Percentiles rank a stretch among this genome's conserved stretches.
Evolutionary conservation across 2,329 filamentous ascomycete species (phyloP).

Genomic region (Colletotrichum liaoningense): DNA sequence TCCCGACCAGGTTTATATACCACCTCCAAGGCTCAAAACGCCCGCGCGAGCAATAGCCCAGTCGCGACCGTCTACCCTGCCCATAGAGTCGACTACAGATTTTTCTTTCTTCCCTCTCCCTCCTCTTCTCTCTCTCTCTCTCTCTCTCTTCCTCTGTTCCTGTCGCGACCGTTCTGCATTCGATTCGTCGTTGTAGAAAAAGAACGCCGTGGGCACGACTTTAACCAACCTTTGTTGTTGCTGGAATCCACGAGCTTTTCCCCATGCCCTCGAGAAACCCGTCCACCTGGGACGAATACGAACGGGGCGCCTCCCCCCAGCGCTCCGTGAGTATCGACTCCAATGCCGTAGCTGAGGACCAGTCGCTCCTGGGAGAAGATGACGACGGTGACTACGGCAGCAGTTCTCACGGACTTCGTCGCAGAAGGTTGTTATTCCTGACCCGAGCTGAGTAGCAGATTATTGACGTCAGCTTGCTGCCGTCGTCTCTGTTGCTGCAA

Average conservation of each 20-base stretch:
- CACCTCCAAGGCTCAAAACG: slow-evolving; percentile 18
- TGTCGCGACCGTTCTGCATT: background rate
- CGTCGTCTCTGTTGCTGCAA: slow-evolving; percentile 42
- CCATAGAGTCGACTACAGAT: background rate
- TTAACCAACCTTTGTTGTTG: background rate
- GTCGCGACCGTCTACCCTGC: slow-evolving; percentile 13
- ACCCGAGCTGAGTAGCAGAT: background rate
- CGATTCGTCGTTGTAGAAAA: background rate
- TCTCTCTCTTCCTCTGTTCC: background rate
- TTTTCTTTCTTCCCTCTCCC: background rate
- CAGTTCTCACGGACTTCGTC: slow-evolving; percentile 40
- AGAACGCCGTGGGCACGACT: background rate
- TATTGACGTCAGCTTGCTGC: background rate
- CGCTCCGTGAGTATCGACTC: slow-evolving; percentile 55
- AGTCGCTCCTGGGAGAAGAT: slow-evolving; percentile 57
- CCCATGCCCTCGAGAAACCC: slow-evolving; percentile 48
- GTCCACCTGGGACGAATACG: slow-evolving; percentile 59
- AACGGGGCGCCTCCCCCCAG: slow-evolving; percentile 52
- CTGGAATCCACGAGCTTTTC: background rate
- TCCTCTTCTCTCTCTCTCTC: background rate
- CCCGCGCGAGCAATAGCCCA: slow-evolving; percentile 10
- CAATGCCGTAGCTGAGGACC: slow-evolving; percentile 56
- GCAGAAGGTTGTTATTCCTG: slow-evolving; percentile 48
- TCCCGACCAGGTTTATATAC: slow-evolving; percentile 17
- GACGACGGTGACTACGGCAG: slow-evolving; percentile 46